phyloP scores from a whole-genome alignment of 768 basidiomycete genomes.

The Russula olivacea region DNA sequence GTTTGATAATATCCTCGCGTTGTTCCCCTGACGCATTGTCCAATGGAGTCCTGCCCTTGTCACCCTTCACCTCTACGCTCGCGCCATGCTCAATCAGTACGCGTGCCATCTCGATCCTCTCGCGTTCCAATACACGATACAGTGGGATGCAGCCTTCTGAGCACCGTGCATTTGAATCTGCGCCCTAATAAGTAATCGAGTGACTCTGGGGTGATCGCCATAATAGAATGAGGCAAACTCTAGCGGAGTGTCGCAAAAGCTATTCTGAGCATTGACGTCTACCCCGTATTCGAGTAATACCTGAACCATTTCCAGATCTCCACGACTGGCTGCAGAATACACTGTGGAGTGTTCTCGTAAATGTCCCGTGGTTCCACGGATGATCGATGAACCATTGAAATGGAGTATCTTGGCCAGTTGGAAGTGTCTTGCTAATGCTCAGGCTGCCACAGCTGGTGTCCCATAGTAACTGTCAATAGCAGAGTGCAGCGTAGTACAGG shows the following conservation, averaged over 20 bases:
- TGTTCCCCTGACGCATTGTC: background rate
- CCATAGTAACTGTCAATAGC: background rate
- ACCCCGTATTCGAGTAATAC: background rate
- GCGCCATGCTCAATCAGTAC: background rate
- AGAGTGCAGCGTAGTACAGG: background rate
- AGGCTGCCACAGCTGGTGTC: background rate
- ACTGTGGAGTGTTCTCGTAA: background rate
- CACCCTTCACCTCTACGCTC: background rate
- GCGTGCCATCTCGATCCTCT: background rate
- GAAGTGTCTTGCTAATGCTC: background rate
- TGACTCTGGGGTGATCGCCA: background rate
- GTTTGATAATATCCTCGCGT: background rate
- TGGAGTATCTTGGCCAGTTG: background rate
- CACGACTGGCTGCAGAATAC: background rate
- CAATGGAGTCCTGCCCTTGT: background rate
- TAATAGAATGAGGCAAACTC: rapidly evolving
- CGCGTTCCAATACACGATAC: rapidly evolving
- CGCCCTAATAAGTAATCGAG: background rate
- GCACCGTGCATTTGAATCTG: background rate
- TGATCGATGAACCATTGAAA: background rate
- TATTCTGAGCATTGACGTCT: background rate
- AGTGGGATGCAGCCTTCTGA: background rate
- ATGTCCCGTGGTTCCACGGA: background rate
- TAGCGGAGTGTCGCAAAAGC: background rate
- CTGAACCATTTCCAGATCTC: background rate